Percentiles rank a stretch among this genome's conserved stretches.
phyloP scores from a whole-genome alignment of 176 grass and related monocot genomes.

The Carex scoparia region DNA sequence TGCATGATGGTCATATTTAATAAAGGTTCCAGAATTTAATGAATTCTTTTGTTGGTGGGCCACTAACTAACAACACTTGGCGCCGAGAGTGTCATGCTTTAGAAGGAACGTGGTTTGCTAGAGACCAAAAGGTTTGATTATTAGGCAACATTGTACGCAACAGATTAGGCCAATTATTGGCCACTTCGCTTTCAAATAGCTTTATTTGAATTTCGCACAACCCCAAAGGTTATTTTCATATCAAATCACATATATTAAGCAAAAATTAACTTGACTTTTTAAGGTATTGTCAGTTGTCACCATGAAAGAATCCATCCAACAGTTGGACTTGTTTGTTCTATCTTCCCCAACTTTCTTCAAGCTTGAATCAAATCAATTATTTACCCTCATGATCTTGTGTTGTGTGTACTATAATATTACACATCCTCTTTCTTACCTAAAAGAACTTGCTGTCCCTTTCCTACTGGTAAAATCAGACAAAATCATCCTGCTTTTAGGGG shows the following conservation, averaged over 20 bases:
- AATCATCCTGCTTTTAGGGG: constrained; percentile 1
- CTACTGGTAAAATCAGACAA: background rate
- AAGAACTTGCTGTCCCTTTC: background rate
- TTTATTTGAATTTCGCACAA: background rate
- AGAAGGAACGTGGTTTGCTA: background rate
- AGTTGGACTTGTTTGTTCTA: background rate
- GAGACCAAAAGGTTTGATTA: constrained; percentile 9
- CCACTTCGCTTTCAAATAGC: background rate
- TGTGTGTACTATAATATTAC: background rate
- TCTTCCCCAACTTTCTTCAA: background rate
- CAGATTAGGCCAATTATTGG: background rate
- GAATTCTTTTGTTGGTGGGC: background rate
- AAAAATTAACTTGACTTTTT: background rate
- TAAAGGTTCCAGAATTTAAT: too few relatives aligned
- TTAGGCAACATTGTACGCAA: constrained; percentile 4
- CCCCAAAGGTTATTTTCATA: constrained; percentile 16
- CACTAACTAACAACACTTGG: background rate
- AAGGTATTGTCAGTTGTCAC: constrained; percentile 14
- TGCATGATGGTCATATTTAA: background rate
- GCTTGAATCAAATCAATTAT: background rate
- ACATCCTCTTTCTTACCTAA: background rate
- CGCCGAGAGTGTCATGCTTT: background rate
- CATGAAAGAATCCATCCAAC: constrained; percentile 7
- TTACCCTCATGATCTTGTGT: background rate
- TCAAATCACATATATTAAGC: background rate